Conservation (phyloP, 2,329 filamentous ascomycete species). For the Alternaria sp. region DNA sequence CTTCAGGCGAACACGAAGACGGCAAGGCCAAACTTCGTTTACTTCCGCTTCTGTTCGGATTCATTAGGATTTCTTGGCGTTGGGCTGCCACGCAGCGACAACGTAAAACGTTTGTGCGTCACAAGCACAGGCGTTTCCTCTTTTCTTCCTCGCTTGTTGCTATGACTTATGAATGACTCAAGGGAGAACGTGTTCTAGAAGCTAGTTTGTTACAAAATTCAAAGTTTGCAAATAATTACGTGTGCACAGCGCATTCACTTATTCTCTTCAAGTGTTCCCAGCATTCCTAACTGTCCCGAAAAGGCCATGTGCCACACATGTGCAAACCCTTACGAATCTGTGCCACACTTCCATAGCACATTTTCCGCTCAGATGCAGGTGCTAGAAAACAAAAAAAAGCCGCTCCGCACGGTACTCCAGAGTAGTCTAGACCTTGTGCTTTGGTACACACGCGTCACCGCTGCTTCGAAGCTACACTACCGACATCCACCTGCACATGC, state of each 20-base stretch:
- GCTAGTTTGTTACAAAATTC: slow-evolving; percentile 16
- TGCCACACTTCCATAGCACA: slow-evolving; percentile 14
- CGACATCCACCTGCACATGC: slow-evolving; percentile 8
- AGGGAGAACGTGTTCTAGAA: slow-evolving; percentile 16
- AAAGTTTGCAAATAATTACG: slow-evolving; percentile 8
- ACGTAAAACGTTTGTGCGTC: slow-evolving; percentile 13
- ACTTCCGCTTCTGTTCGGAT: slow-evolving; percentile 9
- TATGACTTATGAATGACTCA: slow-evolving; percentile 17
- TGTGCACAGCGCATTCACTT: background rate
- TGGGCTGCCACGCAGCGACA: slow-evolving; percentile 19
- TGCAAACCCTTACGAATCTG: slow-evolving; percentile 2
- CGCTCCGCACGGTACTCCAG: background rate
- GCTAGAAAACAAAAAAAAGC: background rate
- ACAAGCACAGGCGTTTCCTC: slow-evolving; percentile 11
- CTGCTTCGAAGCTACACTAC: slow-evolving; percentile 6
- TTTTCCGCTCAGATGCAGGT: slow-evolving; percentile 2
- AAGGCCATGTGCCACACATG: slow-evolving; percentile 2
- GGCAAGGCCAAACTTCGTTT: slow-evolving; percentile 14
- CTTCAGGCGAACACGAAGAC: slow-evolving; percentile 7
- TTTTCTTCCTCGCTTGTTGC: slow-evolving; percentile 15
- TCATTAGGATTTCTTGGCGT: slow-evolving; percentile 17
- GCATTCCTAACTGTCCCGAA: slow-evolving; percentile 2
- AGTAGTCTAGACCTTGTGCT: background rate
- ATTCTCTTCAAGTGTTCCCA: background rate
- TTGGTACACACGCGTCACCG: slow-evolving; percentile 6